Conservation (phyloP, 225 moss, liverwort and hornwort species). For the Ulota crispa region DNA sequence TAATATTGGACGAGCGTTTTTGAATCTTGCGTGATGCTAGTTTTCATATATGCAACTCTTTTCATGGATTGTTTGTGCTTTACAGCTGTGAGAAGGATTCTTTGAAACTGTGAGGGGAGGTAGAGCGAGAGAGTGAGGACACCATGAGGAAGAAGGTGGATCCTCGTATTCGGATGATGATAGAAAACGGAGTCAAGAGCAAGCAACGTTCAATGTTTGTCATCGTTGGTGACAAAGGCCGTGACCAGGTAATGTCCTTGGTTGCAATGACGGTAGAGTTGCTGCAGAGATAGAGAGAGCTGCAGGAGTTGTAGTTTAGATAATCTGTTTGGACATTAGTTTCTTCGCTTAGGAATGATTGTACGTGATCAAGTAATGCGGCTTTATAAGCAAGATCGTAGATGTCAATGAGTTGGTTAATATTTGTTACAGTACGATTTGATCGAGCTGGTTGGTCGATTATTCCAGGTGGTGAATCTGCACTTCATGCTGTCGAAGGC, state of each 20-base stretch:
- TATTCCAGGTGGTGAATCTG: constrained; percentile 76
- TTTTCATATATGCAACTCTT: too few relatives aligned
- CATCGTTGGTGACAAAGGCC: constrained; percentile 91
- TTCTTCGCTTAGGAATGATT: neutral
- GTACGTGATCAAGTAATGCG: neutral
- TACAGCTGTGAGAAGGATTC: too few relatives aligned
- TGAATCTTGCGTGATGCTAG: too few relatives aligned
- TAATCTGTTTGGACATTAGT: neutral
- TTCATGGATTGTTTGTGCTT: too few relatives aligned
- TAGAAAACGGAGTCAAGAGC: constrained; percentile 95
- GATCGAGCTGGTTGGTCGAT: constrained; percentile 13
- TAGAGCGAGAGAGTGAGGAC: neutral
- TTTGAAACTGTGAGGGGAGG: neutral
- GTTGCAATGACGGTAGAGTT: neutral
- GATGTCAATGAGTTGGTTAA: neutral
- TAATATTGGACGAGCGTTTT: too few relatives aligned
- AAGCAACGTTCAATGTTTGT: constrained; percentile 82
- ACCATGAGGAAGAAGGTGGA: constrained; percentile 98
- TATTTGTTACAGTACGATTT: neutral
- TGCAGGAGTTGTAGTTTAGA: neutral
- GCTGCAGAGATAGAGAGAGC: neutral
- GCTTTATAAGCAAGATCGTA: neutral
- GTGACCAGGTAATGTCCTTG: constrained; percentile 62
- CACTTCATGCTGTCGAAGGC: constrained; percentile 98
- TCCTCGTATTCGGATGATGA: constrained; percentile 85